Evolutionary conservation across 257 asterid species (phyloP).

Genomic region (Rhazya stricta): DNA sequence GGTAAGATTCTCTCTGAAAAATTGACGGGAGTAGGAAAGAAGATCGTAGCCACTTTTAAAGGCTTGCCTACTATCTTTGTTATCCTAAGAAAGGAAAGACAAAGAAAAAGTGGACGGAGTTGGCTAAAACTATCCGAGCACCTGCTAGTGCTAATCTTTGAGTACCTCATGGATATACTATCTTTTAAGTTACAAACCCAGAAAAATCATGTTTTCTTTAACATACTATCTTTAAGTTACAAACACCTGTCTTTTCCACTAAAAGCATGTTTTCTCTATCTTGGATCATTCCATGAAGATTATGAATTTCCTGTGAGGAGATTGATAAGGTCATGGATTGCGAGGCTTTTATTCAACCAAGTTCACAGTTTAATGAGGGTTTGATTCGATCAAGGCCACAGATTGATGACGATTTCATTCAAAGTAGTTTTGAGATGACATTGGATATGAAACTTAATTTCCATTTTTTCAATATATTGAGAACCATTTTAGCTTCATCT

Average conservation of each 20-base stretch:
- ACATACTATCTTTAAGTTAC: conserved; percentile 2
- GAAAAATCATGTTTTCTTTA: too few relatives aligned
- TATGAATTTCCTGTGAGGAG: conserved; percentile 1
- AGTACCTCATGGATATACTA: not conserved
- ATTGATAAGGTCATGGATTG: conserved; percentile 10
- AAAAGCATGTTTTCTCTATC: conserved; percentile 6
- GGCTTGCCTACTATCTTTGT: not conserved
- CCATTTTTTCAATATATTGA: too few relatives aligned
- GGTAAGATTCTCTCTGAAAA: not conserved
- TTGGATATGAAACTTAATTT: too few relatives aligned
- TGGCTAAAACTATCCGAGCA: not conserved
- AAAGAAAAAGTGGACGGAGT: not conserved
- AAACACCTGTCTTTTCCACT: conserved; percentile 4
- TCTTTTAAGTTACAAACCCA: too few relatives aligned
- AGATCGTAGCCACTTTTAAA: not conserved
- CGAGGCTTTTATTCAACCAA: conserved; percentile 2
- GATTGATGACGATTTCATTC: too few relatives aligned
- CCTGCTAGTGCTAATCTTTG: too few relatives aligned
- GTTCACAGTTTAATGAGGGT: too few relatives aligned
- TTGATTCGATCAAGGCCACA: too few relatives aligned
- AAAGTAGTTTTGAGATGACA: too few relatives aligned
- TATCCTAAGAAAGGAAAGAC: not conserved
- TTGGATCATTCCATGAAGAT: conserved; percentile 7
- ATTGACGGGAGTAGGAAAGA: not conserved
- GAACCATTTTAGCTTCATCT: too few relatives aligned